Evolutionary conservation across 176 grass and related monocot genomes (phyloP).

Genomic region (Eleusine coracana): DNA sequence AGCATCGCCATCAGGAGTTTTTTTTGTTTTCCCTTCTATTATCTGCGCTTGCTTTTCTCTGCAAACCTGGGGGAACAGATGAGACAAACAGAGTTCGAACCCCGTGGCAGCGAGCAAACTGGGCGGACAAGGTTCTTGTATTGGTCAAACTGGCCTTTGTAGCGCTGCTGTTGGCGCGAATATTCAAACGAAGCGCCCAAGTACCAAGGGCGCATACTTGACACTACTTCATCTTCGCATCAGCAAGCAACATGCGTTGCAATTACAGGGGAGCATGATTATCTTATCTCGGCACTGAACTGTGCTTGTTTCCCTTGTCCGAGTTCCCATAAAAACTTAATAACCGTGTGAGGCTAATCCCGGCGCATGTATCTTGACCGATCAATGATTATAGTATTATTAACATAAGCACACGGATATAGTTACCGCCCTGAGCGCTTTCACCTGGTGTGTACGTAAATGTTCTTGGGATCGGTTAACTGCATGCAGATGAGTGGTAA

Average conservation of each 20-base stretch:
- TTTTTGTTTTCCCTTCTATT: neutral
- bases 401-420: neutral
- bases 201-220: slow-evolving; percentile 40
- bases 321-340: slow-evolving; percentile 31
- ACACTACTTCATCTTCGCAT: neutral
- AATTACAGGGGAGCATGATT: slow-evolving; percentile 36
- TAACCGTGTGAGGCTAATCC: slow-evolving; percentile 9
- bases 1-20: no score
- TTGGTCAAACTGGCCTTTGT: slow-evolving; percentile 39
- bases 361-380: neutral
- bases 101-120: neutral
- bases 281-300: neutral
- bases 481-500: neutral
- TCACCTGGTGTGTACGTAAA: neutral
- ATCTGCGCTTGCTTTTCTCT: neutral
- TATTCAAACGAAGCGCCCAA: slow-evolving; percentile 44
- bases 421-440: neutral
- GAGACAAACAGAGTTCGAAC: neutral
- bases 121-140: slow-evolving; percentile 24
- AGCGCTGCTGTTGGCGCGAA: slow-evolving; percentile 17
- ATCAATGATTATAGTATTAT: neutral
- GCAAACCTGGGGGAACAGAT: neutral
- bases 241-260: slow-evolving; percentile 1
- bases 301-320: neutral
- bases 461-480: neutral